These are phyloP conservation scores for Skeletonema menzelii DNA, from an alignment of 108 stramenopile genomes.

Conservation along the genomic window DNA sequence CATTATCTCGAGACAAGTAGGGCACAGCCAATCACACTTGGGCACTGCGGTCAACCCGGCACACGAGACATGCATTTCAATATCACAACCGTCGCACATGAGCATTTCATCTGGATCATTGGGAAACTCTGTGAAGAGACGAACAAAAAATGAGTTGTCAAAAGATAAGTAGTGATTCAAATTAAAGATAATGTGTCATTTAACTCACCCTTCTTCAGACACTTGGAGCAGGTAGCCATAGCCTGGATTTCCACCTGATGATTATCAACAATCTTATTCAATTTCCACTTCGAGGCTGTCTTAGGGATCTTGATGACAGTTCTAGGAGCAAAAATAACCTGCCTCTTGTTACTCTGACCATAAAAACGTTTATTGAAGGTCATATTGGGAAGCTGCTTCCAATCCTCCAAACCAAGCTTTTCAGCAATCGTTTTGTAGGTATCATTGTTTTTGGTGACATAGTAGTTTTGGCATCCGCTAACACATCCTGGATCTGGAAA, in stretches of 20 bases:
- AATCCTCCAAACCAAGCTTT: constrained; percentile 11
- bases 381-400: not conserved
- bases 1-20: constrained; percentile 16
- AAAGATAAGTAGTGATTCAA: not conserved
- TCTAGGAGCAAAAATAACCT: constrained; percentile 2
- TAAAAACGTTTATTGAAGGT: constrained; percentile 9
- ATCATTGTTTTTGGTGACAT: constrained; percentile 14
- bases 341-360: not conserved
- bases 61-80: constrained; percentile 25
- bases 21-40: constrained; percentile 32
- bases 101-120: constrained; percentile 12
- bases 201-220: constrained; percentile 19
- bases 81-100: constrained; percentile 35
- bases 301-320: constrained; percentile 26
- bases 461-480: not conserved
- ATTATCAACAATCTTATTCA: constrained; percentile 24
- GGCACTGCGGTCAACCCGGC: constrained; percentile 21
- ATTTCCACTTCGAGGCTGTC: constrained; percentile 20
- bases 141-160: not conserved
- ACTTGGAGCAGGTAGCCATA: constrained; percentile 31
- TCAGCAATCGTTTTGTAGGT: not conserved
- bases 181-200: not conserved
- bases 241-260: constrained; percentile 7
- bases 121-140: not conserved
- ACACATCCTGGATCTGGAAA: constrained; percentile 6